These are phyloP conservation scores for Diplodia sapinea DNA, from an alignment of 2,329 filamentous ascomycete genomes.

Conservation along the genomic window DNA sequence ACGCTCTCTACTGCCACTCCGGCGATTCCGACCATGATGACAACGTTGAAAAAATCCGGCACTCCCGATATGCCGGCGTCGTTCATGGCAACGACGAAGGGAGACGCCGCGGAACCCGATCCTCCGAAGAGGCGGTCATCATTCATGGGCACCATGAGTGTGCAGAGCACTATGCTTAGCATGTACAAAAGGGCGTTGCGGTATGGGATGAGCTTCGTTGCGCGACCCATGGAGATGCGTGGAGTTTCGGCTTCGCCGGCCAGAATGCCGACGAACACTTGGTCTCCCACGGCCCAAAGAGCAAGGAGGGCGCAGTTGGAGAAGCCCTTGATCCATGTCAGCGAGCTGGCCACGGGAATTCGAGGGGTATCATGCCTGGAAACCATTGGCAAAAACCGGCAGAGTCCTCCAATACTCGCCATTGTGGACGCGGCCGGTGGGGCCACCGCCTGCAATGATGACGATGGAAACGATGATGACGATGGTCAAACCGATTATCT, in stretches of 20 bases:
- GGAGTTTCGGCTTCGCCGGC: conserved; percentile 50
- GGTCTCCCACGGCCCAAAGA: conserved; percentile 37
- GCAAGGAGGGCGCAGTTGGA: conserved; percentile 6
- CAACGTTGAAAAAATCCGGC: conserved; percentile 41
- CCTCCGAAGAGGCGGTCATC: conserved; percentile 34
- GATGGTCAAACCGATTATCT: conserved; percentile 43
- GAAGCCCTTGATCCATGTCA: not conserved
- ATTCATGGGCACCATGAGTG: conserved; percentile 31
- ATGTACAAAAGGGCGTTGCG: conserved; percentile 49
- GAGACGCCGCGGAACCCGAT: conserved; percentile 40
- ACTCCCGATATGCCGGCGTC: conserved; percentile 40
- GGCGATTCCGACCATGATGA: conserved; percentile 42
- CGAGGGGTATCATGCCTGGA: conserved; percentile 29
- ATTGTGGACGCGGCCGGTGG: conserved; percentile 41
- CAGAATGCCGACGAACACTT: conserved; percentile 48
- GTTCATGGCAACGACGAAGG: conserved; percentile 43
- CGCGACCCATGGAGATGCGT: conserved; percentile 47
- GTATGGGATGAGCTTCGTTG: conserved; percentile 48
- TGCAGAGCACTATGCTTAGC: conserved; percentile 38
- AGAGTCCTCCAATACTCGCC: conserved; percentile 45
- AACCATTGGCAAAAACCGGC: conserved; percentile 46
- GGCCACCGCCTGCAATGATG: conserved; percentile 42
- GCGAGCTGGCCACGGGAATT: not conserved
- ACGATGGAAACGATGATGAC: conserved; percentile 39
- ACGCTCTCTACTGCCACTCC: conserved; percentile 43